Base-by-base conservation (phyloP, 495 filamentous ascomycete species). In the Recurvomyces mirabilis region DNA sequence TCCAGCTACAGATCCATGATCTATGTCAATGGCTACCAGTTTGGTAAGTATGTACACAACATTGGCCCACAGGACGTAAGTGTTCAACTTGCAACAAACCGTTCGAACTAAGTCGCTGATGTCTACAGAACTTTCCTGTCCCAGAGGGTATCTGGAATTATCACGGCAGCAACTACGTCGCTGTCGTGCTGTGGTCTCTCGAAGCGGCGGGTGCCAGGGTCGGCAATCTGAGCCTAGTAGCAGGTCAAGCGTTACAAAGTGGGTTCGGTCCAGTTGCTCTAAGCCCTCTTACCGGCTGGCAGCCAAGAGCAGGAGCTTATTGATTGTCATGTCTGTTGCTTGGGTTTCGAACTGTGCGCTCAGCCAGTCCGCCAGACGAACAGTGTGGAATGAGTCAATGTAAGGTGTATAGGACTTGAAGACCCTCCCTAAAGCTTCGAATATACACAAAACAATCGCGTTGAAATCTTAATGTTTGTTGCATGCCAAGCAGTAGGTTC, bases 21-120 rank as follows among this genome's bases (percentile, higher is more conserved):
- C 14, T 88, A 66, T 51, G 78, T 88, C 29, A 86, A 87, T 60
- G 82, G 83, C 2, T 87, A 73, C 56, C 80, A 85, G 61, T 85
- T 75, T 47, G 83, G 77, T 3, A 79, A 83, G 60, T 79, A 77
- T 47, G 57, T 68, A 13, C 70, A 72, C 51, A 72, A 86, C 30
- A 63, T 86, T 45, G 84, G 84, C 5, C 84, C 83, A 15, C 82
- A 88, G 64, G 30, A 40, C 35, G 45, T 45, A 77, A 68, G 6
- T 51, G 26, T n/a, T n/a, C n/a, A n/a, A n/a, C n/a, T n/a, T n/a
- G n/a, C n/a, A n/a, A n/a, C n/a, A n/a, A n/a, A n/a, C n/a, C n/a
- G n/a, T n/a, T n/a, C n/a, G n/a, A n/a, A n/a, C n/a, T n/a, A n/a
- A n/a, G n/a, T n/a, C 37, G n/a, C n/a, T n/a, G n/a, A n/a, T n/a